Evolutionary conservation across 768 basidiomycete genomes (phyloP).

Genomic region (Pleurotus platypus): DNA sequence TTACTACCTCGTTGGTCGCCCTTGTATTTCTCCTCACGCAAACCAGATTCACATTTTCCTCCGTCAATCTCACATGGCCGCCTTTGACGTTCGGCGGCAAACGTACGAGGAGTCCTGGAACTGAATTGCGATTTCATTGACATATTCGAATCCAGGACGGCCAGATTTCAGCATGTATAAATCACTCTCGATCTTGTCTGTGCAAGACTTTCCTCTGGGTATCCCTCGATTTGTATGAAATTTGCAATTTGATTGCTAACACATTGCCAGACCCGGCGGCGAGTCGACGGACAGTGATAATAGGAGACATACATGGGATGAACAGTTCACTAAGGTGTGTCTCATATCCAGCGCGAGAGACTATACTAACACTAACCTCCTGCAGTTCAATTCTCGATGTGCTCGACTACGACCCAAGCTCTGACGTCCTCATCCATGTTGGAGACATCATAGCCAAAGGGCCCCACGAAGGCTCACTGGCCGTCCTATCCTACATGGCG

Average conservation of each 20-base stretch:
- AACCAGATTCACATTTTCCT: background rate
- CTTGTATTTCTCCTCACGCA: background rate
- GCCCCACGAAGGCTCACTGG: slow-evolving; percentile 51
- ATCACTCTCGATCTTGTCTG: slow-evolving; percentile 36
- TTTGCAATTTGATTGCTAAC: background rate
- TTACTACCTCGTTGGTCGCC: background rate
- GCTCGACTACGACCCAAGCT: slow-evolving; percentile 52
- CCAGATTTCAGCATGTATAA: slow-evolving; percentile 59
- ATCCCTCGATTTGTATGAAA: background rate
- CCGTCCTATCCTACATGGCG: slow-evolving; percentile 63
- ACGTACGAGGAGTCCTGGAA: background rate
- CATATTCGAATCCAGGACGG: slow-evolving; percentile 23
- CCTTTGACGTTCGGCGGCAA: background rate
- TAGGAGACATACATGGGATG: slow-evolving; percentile 92
- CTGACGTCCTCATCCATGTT: slow-evolving; percentile 74
- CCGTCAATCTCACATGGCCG: background rate
- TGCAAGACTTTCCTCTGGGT: slow-evolving; percentile 56
- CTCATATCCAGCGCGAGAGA: background rate
- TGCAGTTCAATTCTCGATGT: slow-evolving; percentile 59
- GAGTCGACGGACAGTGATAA: slow-evolving; percentile 56
- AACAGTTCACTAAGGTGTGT: slow-evolving; percentile 61
- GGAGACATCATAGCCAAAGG: slow-evolving; percentile 85
- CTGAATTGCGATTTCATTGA: background rate
- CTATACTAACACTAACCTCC: background rate
- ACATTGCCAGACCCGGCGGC: slow-evolving; percentile 39